Evolutionary conservation across 768 basidiomycete species (phyloP), one percentile per base, ranked within the genome.

Genomic region (Tricholoma flavovirens): DNA sequence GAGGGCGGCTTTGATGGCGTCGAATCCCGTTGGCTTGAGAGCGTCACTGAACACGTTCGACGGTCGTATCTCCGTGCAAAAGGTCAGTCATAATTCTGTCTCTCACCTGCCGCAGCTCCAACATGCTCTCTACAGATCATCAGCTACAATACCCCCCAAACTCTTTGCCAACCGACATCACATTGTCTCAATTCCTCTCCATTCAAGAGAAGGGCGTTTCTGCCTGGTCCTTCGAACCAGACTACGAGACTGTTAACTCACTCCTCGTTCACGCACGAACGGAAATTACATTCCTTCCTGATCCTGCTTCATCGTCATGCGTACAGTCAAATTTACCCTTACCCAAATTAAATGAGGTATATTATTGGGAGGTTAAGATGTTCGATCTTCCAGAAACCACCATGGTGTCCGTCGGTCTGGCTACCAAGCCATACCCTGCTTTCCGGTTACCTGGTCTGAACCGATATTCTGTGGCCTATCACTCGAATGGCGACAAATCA

Each of bases 181-280:
- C 96, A 1, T 78, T 99, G 53, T 96, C 96, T 8, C 97, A 99
- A 66, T 98, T 98, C 73, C 85, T 99, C 19, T 94, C 95, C 24
- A 99, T 99, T 56, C 97, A 99, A 69, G 97, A 99, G 74, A 99
- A 99, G 67, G 97, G 97, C 61, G 96, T 99, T 45, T 96, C 95
- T 24, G 97, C 97, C 15, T 99, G 97, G 97, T 94, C 86, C 36
- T 99, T 99, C 67, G 97, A 99, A 70, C 97, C 97, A 33, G 97
- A 98, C 69, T 98, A 95, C 68, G 95, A 98, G 72, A 88, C 92
- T 53, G 84, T 94, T 68, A 88, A 90, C 60, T 93, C 91, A 7
- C 79, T 98, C 45, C 82, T 98, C 40, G 96, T 99, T 50, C 93
- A 97, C 64, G 86, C 91, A 19, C 86, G 97, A 49, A 99, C 97